A percentile compares a stretch with the other conserved stretches of the same genome.
phyloP scores from a whole-genome alignment of 177 flowering plant genomes.

The Telopea speciosissima region DNA sequence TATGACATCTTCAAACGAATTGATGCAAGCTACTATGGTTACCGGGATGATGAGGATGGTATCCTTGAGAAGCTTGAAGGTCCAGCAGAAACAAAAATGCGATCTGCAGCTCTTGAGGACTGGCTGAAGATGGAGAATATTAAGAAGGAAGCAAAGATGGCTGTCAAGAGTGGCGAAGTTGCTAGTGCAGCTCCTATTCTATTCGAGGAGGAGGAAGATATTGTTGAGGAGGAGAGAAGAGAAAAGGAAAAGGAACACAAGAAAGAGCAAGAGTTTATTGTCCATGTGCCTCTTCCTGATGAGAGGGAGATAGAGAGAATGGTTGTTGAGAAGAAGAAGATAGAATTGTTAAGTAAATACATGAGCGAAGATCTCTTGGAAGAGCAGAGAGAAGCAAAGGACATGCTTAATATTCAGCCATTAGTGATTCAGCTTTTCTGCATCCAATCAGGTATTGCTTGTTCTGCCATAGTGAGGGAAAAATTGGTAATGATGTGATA shows the following conservation, averaged over 20 bases:
- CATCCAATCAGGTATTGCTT: not conserved
- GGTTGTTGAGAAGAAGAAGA: slow-evolving; percentile 94
- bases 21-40: slow-evolving; percentile 92
- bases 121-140: slow-evolving; percentile 71
- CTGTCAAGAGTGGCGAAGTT: slow-evolving; percentile 75
- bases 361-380: slow-evolving; percentile 57
- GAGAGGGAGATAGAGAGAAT: slow-evolving; percentile 91
- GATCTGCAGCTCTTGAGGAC: slow-evolving; percentile 53
- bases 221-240: slow-evolving; percentile 75
- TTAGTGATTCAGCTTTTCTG: slow-evolving; percentile 15
- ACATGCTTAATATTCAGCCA: slow-evolving; percentile 76
- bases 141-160: slow-evolving; percentile 70
- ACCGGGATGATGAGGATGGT: slow-evolving; percentile 91
- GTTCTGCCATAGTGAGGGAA: not conserved
- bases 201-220: slow-evolving; percentile 86
- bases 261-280: slow-evolving; percentile 67
- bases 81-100: slow-evolving; percentile 62
- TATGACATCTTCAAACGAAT: slow-evolving; percentile 89
- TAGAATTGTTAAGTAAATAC: slow-evolving; percentile 74
- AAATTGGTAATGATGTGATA: too few species aligned
- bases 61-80: slow-evolving; percentile 63
- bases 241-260: slow-evolving; percentile 33
- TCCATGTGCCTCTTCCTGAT: slow-evolving; percentile 87
- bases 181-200: slow-evolving; percentile 42
- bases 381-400: slow-evolving; percentile 81